Base-by-base conservation (phyloP, 345 rosid species). In the Salix arbutifolia region DNA sequence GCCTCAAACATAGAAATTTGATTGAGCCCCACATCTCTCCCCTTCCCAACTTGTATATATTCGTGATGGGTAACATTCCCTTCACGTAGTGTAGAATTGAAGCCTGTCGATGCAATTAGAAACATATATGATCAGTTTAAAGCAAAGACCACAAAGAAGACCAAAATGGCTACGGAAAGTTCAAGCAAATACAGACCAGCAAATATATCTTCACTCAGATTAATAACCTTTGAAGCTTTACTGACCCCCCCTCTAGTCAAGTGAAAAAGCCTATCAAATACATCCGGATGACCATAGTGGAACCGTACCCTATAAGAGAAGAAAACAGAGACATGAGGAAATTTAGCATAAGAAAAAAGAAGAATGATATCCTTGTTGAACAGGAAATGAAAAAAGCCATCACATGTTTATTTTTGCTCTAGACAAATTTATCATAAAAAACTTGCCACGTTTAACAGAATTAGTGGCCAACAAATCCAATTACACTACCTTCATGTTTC, bases 1-100 rank as follows among this genome's bases (percentile, higher is more conserved):
- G 99, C 98, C 88, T 96, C 98, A 72, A 96, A 96, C 97, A 94
- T 89, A n/a, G 99, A 96, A 77, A 96, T 96, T 84, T 96, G 98
- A 79, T 96, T 96, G 58, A 96, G 92, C n/a, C 99, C 98, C 80
- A 96, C 99, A 84, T 94, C 98, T 82, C 99, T 92, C 48, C 98
- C 99, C 85, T 96, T 96, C 65, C 99, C 99, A 62, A 96, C 99
- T 89, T 96, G 99, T 84, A 92, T 94, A 82, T 96, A 96, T 67
- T 96, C 99, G 67, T 96, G 99, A 88, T 96, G 99, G 40, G 99
- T 96, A 67, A 96, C 97, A 88, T 96, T 96, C 78, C 99, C 99
- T 89, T 94, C 96, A 52, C 99, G 99, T 53, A 96, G 99, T 12
- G 99, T 96, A 70, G 99, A 94, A 83, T 94, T 94, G 87, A 92